phyloP scores from a whole-genome alignment of 192 early-diverging fungal species.

The Coemansia umbellata region DNA sequence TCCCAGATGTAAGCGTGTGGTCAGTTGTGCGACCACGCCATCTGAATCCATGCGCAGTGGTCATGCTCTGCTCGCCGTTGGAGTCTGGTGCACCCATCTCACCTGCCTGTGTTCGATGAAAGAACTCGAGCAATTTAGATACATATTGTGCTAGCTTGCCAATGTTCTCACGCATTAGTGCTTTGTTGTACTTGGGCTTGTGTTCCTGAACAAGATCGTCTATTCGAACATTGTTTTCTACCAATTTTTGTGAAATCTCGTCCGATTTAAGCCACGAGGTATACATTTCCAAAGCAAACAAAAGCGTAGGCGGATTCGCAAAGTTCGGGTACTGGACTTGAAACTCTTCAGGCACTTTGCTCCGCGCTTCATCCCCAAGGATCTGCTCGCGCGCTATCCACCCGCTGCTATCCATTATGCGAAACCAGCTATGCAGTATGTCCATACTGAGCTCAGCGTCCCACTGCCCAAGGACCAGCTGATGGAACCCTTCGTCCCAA shows the following conservation, averaged over 20 bases:
- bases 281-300: conserved; percentile 64
- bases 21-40: conserved; percentile 83
- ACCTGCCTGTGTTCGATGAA: conserved; percentile 74
- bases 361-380: conserved; percentile 86
- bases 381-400: conserved; percentile 97
- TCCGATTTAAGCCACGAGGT: not conserved
- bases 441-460: conserved; percentile 85
- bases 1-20: conserved; percentile 85
- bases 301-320: conserved; percentile 88
- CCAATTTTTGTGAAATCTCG: not conserved
- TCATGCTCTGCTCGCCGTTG: conserved; percentile 1
- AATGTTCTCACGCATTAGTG: conserved; percentile 50
- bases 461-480: conserved; percentile 78
- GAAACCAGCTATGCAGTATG: conserved; percentile 74
- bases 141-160: conserved; percentile 61
- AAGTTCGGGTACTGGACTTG: conserved; percentile 89
- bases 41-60: conserved; percentile 66
- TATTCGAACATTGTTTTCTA: not conserved
- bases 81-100: conserved; percentile 11
- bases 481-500: conserved; percentile 95
- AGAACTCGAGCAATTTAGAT: conserved; percentile 71
- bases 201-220: not conserved
- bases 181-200: not conserved
- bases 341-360: conserved; percentile 86
- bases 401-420: conserved; percentile 72